These are phyloP conservation scores for Dothideomycetes sp. DNA, from an alignment of 2,329 filamentous ascomycete genomes.

Conservation along the genomic window DNA sequence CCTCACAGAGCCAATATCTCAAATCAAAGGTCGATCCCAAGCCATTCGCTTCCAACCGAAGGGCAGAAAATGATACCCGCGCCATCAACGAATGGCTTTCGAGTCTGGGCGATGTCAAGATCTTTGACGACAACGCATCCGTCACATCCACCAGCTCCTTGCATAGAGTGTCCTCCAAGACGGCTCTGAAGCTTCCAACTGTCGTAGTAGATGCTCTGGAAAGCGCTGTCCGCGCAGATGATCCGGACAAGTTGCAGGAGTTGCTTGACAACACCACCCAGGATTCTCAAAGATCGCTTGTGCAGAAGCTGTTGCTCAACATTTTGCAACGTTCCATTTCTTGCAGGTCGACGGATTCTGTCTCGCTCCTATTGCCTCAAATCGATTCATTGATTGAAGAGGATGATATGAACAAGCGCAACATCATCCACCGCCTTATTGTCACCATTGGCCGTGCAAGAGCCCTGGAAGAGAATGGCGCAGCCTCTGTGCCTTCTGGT, in stretches of 20 bases:
- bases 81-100: constrained; percentile 88
- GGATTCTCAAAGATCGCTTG: constrained; percentile 2
- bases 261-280: constrained; percentile 30
- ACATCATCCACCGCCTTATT: constrained; percentile 84
- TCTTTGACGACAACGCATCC: constrained; percentile 63
- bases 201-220: constrained; percentile 62
- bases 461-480: constrained; percentile 31
- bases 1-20: constrained; percentile 73
- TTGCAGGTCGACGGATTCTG: constrained; percentile 55
- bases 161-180: constrained; percentile 64
- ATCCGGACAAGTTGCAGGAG: constrained; percentile 44
- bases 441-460: constrained; percentile 79
- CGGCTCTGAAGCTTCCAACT: constrained; percentile 60
- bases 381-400: constrained; percentile 68
- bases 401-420: constrained; percentile 87
- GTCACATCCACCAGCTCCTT: constrained; percentile 59
- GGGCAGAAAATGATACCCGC: constrained; percentile 47
- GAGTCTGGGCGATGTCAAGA: constrained; percentile 64
- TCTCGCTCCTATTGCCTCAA: constrained; percentile 58
- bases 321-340: constrained; percentile 69
- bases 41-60: constrained; percentile 69
- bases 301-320: constrained; percentile 53
- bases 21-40: constrained; percentile 82
- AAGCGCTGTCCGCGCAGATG: constrained; percentile 58
- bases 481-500: constrained; percentile 6